Percentiles rank a stretch among this genome's conserved stretches.
These are phyloP conservation scores for Teratosphaeria viscida DNA, from an alignment of 2,329 filamentous ascomycete genomes.

Conservation along the genomic window DNA sequence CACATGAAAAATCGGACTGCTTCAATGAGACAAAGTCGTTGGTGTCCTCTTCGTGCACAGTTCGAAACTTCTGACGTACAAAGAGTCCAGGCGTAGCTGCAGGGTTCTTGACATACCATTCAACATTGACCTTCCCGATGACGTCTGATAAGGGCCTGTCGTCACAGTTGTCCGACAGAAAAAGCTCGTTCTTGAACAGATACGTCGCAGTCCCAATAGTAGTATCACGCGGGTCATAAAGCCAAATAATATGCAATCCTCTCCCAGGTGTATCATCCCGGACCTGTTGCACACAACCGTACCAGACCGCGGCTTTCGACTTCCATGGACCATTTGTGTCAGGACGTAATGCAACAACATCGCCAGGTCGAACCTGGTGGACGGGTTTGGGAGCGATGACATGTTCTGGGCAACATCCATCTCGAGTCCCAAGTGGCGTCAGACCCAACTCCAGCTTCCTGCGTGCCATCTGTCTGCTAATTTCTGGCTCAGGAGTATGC, in stretches of 20 bases:
- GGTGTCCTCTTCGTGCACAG: constrained; percentile 32
- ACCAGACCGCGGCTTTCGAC: constrained; percentile 47
- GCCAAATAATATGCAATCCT: constrained; percentile 58
- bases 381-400: neutral
- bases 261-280: constrained; percentile 24
- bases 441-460: constrained; percentile 17
- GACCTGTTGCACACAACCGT: constrained; percentile 56
- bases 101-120: constrained; percentile 45
- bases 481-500: constrained; percentile 12
- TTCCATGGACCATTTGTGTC: constrained; percentile 48
- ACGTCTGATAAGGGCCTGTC: constrained; percentile 48
- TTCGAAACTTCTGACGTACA: constrained; percentile 59
- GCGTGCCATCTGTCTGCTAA: constrained; percentile 7
- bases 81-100: constrained; percentile 46
- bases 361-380: constrained; percentile 32
- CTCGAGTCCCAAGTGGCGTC: constrained; percentile 2
- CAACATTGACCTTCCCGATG: constrained; percentile 46
- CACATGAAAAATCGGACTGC: constrained; percentile 45
- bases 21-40: constrained; percentile 53
- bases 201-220: constrained; percentile 58
- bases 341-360: constrained; percentile 39
- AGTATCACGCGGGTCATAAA: constrained; percentile 63
- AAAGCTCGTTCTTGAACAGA: constrained; percentile 61
- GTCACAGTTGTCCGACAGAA: constrained; percentile 58
- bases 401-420: too few relatives aligned